Evolutionary conservation across 352 stramenopile species (phyloP), one percentile per base, ranked within the genome.

Genomic region (Globisporangium barbulae): DNA sequence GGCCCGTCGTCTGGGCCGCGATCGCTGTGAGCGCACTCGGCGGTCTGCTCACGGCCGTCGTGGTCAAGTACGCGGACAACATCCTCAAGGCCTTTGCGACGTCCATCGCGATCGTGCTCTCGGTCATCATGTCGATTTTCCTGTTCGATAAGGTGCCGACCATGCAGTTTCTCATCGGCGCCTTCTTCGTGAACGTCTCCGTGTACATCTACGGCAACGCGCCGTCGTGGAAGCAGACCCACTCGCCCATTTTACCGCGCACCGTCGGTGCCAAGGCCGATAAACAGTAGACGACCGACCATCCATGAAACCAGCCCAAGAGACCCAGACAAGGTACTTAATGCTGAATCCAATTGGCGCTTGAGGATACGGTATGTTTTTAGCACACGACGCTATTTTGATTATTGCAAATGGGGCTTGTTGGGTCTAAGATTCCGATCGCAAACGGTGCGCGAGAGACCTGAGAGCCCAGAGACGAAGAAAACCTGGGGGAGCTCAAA

Each of bases 11-110:
- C 6, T 95, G 83, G 79, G 79, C 75, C 21, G 83, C 84, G 19
- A 91, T 95, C 35, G 58, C 55, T 30, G 68, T 89, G 47, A 87
- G 80, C 39, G 86, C 84, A 10, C 85, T 92, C 42, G 86, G 86
- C 35, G 86, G 86, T 0, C 63, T 95, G 53, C 77, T 95, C 48
- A 93, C 85, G 5, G 86, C 86, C 15, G 82, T 93, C 5, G 86
- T 95, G 22, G 85, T 95, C 62, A 93, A 93, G 63, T 95, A 93
- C 60, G 85, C 86, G 21, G 86, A 95, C 71, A 95, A 95, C 62
- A 90, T 95, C 61, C 68, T 95, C 66, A 95, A 95, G 72, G 85
- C 79, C 17, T 95, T 95, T 49, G 84, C 84, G 2, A 95, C 86
- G 45, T 93, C 86, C 9, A 91, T 95, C 57, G 85, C 84, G 7